These are phyloP conservation scores for Yamadazyma mexicana DNA, from an alignment of 1,139 yeast species.

Conservation along the genomic window DNA sequence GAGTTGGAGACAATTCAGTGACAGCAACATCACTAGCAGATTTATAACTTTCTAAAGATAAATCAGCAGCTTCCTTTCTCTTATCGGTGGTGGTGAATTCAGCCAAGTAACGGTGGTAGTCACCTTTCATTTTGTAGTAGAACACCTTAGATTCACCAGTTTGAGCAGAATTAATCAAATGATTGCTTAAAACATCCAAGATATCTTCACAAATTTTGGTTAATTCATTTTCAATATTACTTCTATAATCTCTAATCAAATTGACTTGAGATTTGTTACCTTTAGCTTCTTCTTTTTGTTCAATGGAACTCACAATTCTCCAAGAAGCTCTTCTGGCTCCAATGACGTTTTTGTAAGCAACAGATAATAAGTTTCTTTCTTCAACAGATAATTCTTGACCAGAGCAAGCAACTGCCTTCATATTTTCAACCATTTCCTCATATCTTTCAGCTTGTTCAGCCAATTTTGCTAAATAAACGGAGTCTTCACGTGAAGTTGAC, in stretches of 20 bases:
- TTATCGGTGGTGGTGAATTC: slow-evolving; percentile 91
- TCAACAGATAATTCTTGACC: slow-evolving; percentile 96
- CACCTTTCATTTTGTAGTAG: slow-evolving; percentile 99
- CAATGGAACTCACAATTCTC: slow-evolving; percentile 97
- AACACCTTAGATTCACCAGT: slow-evolving; percentile 97
- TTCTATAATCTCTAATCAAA: slow-evolving; percentile 91
- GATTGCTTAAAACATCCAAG: slow-evolving; percentile 80
- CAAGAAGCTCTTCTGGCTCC: slow-evolving; percentile 99
- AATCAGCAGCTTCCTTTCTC: slow-evolving; percentile 90
- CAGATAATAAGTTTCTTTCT: slow-evolving; percentile 95
- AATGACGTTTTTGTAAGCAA: slow-evolving; percentile 97
- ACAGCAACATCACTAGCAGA: slow-evolving; percentile 96
- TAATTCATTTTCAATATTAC: slow-evolving; percentile 91
- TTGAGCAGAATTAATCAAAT: slow-evolving; percentile 91
- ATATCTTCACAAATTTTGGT: slow-evolving; percentile 94
- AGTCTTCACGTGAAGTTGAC: slow-evolving; percentile 95
- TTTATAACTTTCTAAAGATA: slow-evolving; percentile 92
- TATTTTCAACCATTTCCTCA: slow-evolving; percentile 98
- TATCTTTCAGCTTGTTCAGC: slow-evolving; percentile 99
- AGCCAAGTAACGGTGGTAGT: slow-evolving; percentile 97
- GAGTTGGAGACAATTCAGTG: slow-evolving; percentile 96
- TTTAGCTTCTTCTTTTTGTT: slow-evolving; percentile 96
- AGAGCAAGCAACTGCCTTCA: slow-evolving; percentile 95
- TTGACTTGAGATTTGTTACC: slow-evolving; percentile 87
- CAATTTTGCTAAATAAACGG: slow-evolving; percentile 96